Percentiles rank a stretch among this genome's conserved stretches.
phyloP scores from a whole-genome alignment of 2,329 filamentous ascomycete genomes.

The Colletotrichum siamense region DNA sequence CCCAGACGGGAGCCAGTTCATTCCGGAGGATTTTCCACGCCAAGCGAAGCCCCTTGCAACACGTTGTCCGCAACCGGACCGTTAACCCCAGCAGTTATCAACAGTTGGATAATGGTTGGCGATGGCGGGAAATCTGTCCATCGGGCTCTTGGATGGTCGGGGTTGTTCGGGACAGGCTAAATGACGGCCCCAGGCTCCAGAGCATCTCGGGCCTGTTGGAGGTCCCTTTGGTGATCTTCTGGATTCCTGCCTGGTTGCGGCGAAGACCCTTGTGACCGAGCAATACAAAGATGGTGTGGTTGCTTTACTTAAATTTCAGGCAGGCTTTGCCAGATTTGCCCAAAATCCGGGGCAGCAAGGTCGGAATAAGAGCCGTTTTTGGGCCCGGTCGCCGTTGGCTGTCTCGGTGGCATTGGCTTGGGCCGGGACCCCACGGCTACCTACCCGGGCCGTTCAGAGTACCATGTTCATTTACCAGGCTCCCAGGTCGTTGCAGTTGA shows the following conservation, averaged over 20 bases:
- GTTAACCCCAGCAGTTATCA: not conserved
- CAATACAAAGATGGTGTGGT: slow-evolving; percentile 6
- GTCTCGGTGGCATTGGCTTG: slow-evolving; percentile 13
- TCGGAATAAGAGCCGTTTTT: slow-evolving; percentile 17
- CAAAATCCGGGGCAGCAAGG: slow-evolving; percentile 23
- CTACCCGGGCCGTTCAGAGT: slow-evolving; percentile 21
- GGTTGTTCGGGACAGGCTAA: slow-evolving; percentile 10
- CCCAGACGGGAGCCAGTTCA: not conserved
- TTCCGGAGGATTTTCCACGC: slow-evolving; percentile 23
- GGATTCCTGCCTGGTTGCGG: slow-evolving; percentile 20
- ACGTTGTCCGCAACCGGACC: slow-evolving; percentile 18
- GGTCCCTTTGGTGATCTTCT: slow-evolving; percentile 20
- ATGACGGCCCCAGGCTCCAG: slow-evolving; percentile 1
- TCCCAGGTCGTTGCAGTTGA: slow-evolving; percentile 13
- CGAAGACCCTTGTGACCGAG: slow-evolving; percentile 19
- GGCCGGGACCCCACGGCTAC: slow-evolving; percentile 20
- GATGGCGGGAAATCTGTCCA: slow-evolving; percentile 13
- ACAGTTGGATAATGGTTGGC: not conserved
- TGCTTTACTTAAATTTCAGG: slow-evolving; percentile 18
- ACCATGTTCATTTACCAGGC: slow-evolving; percentile 6
- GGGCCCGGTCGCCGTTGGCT: slow-evolving; percentile 20
- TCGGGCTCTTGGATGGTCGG: not conserved
- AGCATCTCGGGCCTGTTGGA: not conserved
- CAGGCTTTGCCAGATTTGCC: slow-evolving; percentile 8
- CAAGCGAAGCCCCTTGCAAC: slow-evolving; percentile 12